Base-by-base conservation (phyloP, 768 basidiomycete species). In the Hemileccinum rubropunctum region DNA sequence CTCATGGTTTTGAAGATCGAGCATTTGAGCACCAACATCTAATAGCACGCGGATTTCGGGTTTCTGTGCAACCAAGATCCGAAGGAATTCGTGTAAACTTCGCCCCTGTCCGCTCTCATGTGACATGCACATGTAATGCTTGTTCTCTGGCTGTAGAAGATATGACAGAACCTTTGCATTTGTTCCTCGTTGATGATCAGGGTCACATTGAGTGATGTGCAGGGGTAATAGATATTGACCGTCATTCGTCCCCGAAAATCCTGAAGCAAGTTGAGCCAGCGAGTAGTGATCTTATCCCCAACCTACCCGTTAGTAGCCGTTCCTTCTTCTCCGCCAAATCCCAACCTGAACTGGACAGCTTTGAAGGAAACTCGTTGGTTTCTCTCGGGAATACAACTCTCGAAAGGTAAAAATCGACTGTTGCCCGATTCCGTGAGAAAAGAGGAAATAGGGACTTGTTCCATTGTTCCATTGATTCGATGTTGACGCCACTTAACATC, bases 1-100 rank as follows among this genome's bases (percentile, higher is more conserved):
- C 18, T 75, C 65, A 3, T 58, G 41, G 49, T 76, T 80, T 27
- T 62, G 60, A 46, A 76, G 58, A 40, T 79, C 77, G 17, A 80
- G 64, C 63, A 80, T 76, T 56, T 80, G 78, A 0, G 79, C 79
- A 2, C 78, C 79, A 11, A 80, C 76, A 50, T 80, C 78, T 10
- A 80, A 59, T 17, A 80, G 58, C 8, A 80, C 76, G 28, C 66
- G 66, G 14, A 78, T 61, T 10, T 64, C 52, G 3, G 70, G 71
- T 0, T 42, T 46, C 42, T 73, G 65, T 7, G 50, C 17, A 7
- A 70, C 62, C 6, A 79, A 15, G 23, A 58, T 41, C 4, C 56
- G 33, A 32, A 76, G 43, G 49, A 73, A 57, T 34, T 65, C 41
- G 41, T 13, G 63, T 58, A 9, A 60, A 59, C n/a, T n/a, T 12